Evolutionary conservation across 805 yeast genomes (phyloP), one percentile per base, ranked within the genome.

Genomic region (Ogataea zsoltii): DNA sequence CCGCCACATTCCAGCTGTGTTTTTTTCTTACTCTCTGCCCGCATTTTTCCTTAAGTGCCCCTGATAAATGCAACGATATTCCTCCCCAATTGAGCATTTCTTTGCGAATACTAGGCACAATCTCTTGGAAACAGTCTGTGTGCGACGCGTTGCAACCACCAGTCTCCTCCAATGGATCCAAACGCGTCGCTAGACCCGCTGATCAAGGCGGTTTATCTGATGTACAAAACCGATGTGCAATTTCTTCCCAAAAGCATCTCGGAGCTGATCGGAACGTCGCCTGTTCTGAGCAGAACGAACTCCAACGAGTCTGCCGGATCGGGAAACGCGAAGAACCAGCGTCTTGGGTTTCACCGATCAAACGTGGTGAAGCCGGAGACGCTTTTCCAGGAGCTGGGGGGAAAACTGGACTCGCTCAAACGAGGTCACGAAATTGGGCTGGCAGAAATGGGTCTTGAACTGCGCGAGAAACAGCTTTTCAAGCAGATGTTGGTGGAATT

Each of bases 131-230:
- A n/a, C n/a, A n/a, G n/a, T n/a, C n/a, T n/a, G n/a, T n/a, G n/a
- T n/a, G n/a, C n/a, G n/a, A n/a, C n/a, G n/a, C n/a, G n/a, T n/a
- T n/a, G n/a, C n/a, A n/a, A n/a, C n/a, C n/a, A n/a, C n/a, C n/a
- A n/a, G n/a, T n/a, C n/a, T n/a, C n/a, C n/a, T n/a, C n/a, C n/a
- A n/a, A n/a, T n/a, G n/a, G n/a, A n/a, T n/a, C n/a, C n/a, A n/a
- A 21, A 37, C 10, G 29, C 43, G 3, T 33, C 56, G 7, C 43
- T 54, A 4, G 60, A 53, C 25, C 49, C 53, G 25, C 41, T 54
- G n/a, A 44, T 54, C 30, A 55, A 52, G 38, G 57, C 51, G 12
- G 56, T 55, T 7, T 51, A 48, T 32, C 33, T 54, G 12, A 42
- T 48, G 51, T 53, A 54, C 33, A 48, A 40, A 30, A 48, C 46